Evolutionary conservation across 2,329 filamentous ascomycete genomes (phyloP).

Genomic region (Trichoderma atrobrunneum): DNA sequence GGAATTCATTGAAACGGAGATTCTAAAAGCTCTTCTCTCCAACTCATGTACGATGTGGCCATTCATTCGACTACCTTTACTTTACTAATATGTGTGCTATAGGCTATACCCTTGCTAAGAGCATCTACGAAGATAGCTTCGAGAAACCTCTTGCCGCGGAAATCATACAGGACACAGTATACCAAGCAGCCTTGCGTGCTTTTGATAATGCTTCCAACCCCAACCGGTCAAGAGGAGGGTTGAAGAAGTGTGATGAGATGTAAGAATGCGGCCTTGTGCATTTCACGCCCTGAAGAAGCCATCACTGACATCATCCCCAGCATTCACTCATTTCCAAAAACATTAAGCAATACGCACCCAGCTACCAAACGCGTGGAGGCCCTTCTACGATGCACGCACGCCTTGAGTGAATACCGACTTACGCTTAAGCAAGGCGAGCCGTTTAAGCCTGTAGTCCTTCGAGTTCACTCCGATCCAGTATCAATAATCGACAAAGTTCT

Average conservation of each 20-base stretch:
- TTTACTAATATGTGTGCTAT: slow-evolving; percentile 19
- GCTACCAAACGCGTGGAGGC: slow-evolving; percentile 57
- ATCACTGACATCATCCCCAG: slow-evolving; percentile 36
- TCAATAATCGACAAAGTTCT: slow-evolving; percentile 70
- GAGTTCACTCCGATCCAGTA: slow-evolving; percentile 73
- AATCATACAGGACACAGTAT: slow-evolving; percentile 57
- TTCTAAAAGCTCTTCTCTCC: slow-evolving; percentile 65
- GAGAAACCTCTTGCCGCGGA: slow-evolving; percentile 49
- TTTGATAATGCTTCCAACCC: slow-evolving; percentile 84
- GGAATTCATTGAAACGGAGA: slow-evolving; percentile 65
- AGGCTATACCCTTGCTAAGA: slow-evolving; percentile 63
- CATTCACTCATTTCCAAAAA: slow-evolving; percentile 60
- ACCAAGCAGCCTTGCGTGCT: slow-evolving; percentile 62
- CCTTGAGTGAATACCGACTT: slow-evolving; percentile 71
- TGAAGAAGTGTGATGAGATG: slow-evolving; percentile 77
- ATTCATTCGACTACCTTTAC: background rate
- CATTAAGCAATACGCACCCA: slow-evolving; percentile 51
- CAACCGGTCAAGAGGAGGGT: slow-evolving; percentile 69
- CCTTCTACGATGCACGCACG: slow-evolving; percentile 69
- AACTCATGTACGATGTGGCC: slow-evolving; percentile 53
- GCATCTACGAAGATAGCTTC: slow-evolving; percentile 55
- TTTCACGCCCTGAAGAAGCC: background rate
- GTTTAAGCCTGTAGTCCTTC: slow-evolving; percentile 73
- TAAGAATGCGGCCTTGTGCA: slow-evolving; percentile 37
- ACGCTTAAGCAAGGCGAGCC: slow-evolving; percentile 77